Evolutionary conservation across 345 rosid genomes (phyloP), one percentile per base, ranked within the genome.

Genomic region (Capsella bursapastoris): DNA sequence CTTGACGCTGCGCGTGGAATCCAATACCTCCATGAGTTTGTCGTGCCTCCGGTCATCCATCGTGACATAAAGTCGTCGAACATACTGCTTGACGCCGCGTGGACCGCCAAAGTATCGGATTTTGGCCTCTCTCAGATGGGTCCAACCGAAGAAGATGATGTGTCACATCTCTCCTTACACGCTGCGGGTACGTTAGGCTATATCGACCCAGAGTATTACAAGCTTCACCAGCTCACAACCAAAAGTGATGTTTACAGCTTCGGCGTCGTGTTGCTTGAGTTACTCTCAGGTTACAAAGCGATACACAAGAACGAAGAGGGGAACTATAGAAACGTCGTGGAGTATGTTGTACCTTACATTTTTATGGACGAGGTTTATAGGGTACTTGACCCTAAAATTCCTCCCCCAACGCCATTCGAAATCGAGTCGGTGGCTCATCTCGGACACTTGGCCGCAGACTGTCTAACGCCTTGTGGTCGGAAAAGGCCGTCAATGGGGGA

Each of bases 41-140:
- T 84, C 0, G 82, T 82, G 8, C 96, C 98, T 12, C 79, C 83
- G 0, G 68, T 90, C 80, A 92, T 92, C 31, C 98, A 92, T 78
- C 91, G 98, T 1, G 98, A 92, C 65, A 89, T 92, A 49, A 92
- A 92, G 78, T 82, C 95, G 2, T 86, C 98, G 1, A 92, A 92
- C 83, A 89, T 92, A 12, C 73, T 92, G 10, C 84, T 92, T 0
- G 86, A 89, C 61, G 57, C 67, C 48, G 51, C 8, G 2, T 86
- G 96, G 91, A 80, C 75, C 0, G 91, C 96, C 16, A 92, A 89
- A 59, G 91, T 92, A 3, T 90, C 96, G 0, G 96, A 92, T 79
- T 92, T 92, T 2, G 95, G 98, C 1, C 86, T 92, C 3, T 92
- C 95, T 6, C 74, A 86, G 43, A 78, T 82, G 79, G 90, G 91